Percentiles rank a stretch among this genome's conserved stretches.
Evolutionary conservation across 805 yeast genomes (phyloP).

Genomic region (Ogataea ganodermae): DNA sequence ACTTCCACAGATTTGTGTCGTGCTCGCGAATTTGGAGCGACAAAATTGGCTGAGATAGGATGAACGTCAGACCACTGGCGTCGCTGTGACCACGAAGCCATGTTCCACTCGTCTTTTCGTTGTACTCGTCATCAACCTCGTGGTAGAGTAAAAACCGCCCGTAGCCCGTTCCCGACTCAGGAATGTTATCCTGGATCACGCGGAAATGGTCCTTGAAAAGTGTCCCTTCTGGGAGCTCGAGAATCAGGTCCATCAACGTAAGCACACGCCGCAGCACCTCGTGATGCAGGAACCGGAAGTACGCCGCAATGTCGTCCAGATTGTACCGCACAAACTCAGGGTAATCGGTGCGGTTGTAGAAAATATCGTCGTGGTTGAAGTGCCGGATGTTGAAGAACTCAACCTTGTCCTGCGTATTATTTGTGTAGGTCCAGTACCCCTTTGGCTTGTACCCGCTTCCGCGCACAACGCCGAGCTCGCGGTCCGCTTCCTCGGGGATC

Average conservation of each 20-base stretch:
- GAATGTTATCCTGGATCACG: slow-evolving; percentile 33
- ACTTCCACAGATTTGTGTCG: slow-evolving; percentile 40
- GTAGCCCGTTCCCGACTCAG: slow-evolving; percentile 41
- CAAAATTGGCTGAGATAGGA: slow-evolving; percentile 43
- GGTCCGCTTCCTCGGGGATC: slow-evolving; percentile 29
- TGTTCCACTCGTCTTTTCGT: slow-evolving; percentile 38
- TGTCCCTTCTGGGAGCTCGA: slow-evolving; percentile 50
- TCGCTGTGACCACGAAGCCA: slow-evolving; percentile 54
- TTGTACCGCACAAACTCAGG: slow-evolving; percentile 45
- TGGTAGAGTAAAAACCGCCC: slow-evolving; percentile 42
- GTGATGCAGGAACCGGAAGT: slow-evolving; percentile 41
- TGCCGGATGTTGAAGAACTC: slow-evolving; percentile 46
- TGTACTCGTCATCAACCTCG: slow-evolving; percentile 35
- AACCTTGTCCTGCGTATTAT: slow-evolving; percentile 45
- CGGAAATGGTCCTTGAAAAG: slow-evolving; percentile 40
- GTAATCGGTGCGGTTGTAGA: slow-evolving; percentile 32
- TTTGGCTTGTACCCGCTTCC: slow-evolving; percentile 51
- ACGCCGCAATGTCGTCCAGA: slow-evolving; percentile 41
- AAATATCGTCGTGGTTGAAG: slow-evolving; percentile 38
- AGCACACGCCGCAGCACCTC: slow-evolving; percentile 40
- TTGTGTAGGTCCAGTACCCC: slow-evolving; percentile 49
- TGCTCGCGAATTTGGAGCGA: slow-evolving; percentile 43
- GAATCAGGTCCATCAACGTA: slow-evolving; percentile 44
- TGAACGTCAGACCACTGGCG: slow-evolving; percentile 42
- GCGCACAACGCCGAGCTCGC: slow-evolving; percentile 45